phyloP scores from a whole-genome alignment of 306 rosid genomes.

The Lagenaria siceraria region DNA sequence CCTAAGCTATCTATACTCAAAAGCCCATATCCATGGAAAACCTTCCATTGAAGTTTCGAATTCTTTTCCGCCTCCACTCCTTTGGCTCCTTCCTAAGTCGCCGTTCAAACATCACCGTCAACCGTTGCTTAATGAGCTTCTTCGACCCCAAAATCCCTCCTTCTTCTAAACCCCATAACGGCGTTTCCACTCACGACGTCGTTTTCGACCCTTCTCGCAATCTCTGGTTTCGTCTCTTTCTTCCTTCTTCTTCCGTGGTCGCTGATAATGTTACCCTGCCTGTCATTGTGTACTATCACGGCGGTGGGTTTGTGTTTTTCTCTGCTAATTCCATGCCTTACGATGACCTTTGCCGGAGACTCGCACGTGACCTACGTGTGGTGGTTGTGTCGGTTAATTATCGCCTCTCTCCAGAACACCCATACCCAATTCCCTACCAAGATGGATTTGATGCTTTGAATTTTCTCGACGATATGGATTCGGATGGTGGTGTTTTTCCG shows the following conservation, averaged over 20 bases:
- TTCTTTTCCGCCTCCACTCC: background rate
- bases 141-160: conserved; percentile 4
- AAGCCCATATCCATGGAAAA: background rate
- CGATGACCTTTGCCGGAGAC: conserved; percentile 35
- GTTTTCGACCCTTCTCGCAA: conserved; percentile 18
- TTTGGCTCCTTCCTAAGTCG: background rate
- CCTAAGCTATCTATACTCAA: too few relatives aligned
- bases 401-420: conserved; percentile 52
- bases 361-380: conserved; percentile 26
- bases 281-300: conserved; percentile 38
- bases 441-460: conserved; percentile 46
- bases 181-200: conserved; percentile 41
- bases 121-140: background rate
- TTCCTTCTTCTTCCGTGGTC: conserved; percentile 21
- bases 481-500: background rate
- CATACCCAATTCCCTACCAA: conserved; percentile 43
- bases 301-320: conserved; percentile 50
- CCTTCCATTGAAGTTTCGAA: background rate
- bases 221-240: conserved; percentile 42
- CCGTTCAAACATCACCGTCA: background rate
- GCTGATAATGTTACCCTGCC: conserved; percentile 7
- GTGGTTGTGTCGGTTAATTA: conserved; percentile 49
- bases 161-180: conserved; percentile 14
- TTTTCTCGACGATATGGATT: conserved; percentile 2
- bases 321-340: conserved; percentile 21